phyloP scores from a whole-genome alignment of 164 flowering plant species.

The Chimonanthus salicifolius region DNA sequence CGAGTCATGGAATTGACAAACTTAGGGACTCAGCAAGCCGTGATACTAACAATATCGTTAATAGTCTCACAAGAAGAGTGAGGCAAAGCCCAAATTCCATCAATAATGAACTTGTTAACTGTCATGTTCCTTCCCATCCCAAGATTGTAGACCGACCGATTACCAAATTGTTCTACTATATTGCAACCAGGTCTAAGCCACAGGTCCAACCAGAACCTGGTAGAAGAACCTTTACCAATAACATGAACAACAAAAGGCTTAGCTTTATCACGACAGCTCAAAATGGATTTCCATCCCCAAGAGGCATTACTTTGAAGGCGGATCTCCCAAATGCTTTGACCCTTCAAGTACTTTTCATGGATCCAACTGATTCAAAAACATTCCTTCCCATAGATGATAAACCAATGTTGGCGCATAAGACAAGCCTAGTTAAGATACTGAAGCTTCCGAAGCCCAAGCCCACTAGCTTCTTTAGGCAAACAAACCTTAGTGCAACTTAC shows the following conservation, averaged over 20 bases:
- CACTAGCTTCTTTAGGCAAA: neutral
- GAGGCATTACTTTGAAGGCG: neutral
- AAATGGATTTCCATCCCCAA: neutral
- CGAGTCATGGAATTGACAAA: too few relatives aligned
- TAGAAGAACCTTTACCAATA: neutral
- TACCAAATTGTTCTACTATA: too few relatives aligned
- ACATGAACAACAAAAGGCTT: neutral
- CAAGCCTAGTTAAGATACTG: neutral
- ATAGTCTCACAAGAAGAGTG: too few relatives aligned
- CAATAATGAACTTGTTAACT: too few relatives aligned
- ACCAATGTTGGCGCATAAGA: neutral
- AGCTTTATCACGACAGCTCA: neutral
- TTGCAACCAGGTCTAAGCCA: neutral
- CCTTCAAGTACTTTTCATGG: neutral
- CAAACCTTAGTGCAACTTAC: too few relatives aligned
- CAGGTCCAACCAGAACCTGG: neutral
- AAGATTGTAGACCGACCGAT: too few relatives aligned
- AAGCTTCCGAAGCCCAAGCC: neutral
- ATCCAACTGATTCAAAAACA: neutral
- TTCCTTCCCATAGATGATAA: neutral
- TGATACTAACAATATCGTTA: too few relatives aligned
- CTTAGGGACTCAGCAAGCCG: too few relatives aligned
- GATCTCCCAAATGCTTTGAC: neutral
- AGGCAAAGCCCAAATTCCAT: too few relatives aligned
- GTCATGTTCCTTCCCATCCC: too few relatives aligned